Evolutionary conservation across 2,329 filamentous ascomycete genomes (phyloP).

Genomic region (Fusarium protoensiforme): DNA sequence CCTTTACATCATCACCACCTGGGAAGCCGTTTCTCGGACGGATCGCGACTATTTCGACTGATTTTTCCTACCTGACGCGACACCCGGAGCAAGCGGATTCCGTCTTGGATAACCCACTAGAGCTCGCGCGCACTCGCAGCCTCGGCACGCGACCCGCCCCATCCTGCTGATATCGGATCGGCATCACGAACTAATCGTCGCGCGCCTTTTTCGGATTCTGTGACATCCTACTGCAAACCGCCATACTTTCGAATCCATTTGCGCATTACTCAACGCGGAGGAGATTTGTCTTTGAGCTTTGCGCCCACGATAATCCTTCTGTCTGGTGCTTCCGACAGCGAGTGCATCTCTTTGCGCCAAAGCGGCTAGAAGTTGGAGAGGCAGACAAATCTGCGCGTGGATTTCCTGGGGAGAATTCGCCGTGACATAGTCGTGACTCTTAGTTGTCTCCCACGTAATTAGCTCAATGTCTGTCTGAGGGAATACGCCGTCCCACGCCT

Average conservation of each 20-base stretch:
- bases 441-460: conserved; percentile 49
- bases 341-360: conserved; percentile 27
- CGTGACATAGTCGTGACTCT: conserved; percentile 50
- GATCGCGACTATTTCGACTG: not conserved
- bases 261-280: not conserved
- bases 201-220: conserved; percentile 3
- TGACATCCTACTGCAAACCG: not conserved
- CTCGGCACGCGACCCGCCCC: conserved; percentile 26
- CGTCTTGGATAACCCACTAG: not conserved
- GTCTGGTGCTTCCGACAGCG: conserved; percentile 11
- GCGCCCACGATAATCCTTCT: conserved; percentile 4
- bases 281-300: not conserved
- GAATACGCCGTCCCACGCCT: conserved; percentile 38
- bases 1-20: conserved; percentile 39
- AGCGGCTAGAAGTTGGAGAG: conserved; percentile 37
- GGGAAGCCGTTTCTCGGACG: not conserved
- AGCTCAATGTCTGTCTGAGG: conserved; percentile 44
- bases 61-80: not conserved
- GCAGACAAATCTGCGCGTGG: conserved; percentile 35
- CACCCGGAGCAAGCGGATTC: not conserved
- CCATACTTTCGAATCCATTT: not conserved
- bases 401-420: conserved; percentile 39
- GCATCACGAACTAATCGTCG: conserved; percentile 14
- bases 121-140: conserved; percentile 8
- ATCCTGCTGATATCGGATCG: conserved; percentile 21